phyloP scores from a whole-genome alignment of 2,329 filamentous ascomycete genomes.

The Myriangium duriaei region DNA sequence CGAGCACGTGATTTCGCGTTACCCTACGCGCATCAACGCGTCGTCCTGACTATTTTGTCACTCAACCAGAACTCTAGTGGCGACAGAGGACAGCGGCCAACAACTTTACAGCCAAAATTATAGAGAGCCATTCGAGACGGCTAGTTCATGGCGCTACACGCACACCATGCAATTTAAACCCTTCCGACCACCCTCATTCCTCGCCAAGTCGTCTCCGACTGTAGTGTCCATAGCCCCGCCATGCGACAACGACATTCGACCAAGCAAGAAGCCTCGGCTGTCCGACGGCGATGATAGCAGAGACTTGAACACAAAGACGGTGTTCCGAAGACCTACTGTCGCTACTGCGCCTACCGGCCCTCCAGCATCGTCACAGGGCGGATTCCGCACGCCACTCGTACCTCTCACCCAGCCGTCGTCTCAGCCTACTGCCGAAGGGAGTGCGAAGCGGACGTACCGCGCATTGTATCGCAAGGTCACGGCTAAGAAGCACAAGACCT shows the following conservation, averaged over 20 bases:
- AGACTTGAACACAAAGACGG: neutral
- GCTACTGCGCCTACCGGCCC: neutral
- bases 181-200: slow-evolving; percentile 6
- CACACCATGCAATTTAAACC: slow-evolving; percentile 8
- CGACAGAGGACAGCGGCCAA: no score
- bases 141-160: neutral
- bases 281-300: slow-evolving; percentile 2
- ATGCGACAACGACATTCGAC: neutral
- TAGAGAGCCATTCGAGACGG: no score
- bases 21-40: neutral
- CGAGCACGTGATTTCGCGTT: slow-evolving; percentile 2
- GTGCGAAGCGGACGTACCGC: neutral
- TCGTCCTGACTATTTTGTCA: neutral
- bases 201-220: slow-evolving; percentile 1
- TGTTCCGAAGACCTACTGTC: no score
- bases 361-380: neutral
- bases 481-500: slow-evolving; percentile 63
- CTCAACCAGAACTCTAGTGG: no score
- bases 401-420: slow-evolving; percentile 1
- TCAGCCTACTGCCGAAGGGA: neutral
- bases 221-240: no score
- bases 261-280: slow-evolving; percentile 3
- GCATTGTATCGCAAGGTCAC: slow-evolving; percentile 47
- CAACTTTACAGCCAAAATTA: slow-evolving; percentile 6
- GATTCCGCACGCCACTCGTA: slow-evolving; percentile 6